These are phyloP conservation scores for Camellia sinensis DNA, from an alignment of 148 eudicot genomes.

Conservation along the genomic window DNA sequence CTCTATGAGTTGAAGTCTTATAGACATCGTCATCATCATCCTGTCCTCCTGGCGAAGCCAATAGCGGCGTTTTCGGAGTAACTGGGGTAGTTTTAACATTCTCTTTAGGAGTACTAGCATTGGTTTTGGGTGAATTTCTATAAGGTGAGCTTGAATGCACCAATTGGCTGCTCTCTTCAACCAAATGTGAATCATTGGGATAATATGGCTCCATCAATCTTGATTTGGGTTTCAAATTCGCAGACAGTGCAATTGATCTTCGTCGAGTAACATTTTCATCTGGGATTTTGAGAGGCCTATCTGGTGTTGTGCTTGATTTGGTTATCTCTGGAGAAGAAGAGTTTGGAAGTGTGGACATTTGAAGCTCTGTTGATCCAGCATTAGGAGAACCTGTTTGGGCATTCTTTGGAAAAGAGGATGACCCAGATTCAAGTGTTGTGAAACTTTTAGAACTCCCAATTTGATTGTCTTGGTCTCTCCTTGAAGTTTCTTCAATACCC, in stretches of 20 bases:
- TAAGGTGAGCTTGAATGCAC: conserved; percentile 28
- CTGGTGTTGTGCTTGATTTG: conserved; percentile 31
- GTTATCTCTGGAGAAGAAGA: conserved; percentile 23
- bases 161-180: conserved; percentile 24
- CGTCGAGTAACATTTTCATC: conserved; percentile 30
- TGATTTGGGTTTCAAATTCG: conserved; percentile 59
- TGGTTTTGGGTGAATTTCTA: conserved; percentile 26
- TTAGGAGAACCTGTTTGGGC: neutral
- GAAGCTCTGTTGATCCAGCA: too few relatives aligned
- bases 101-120: conserved; percentile 18
- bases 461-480: neutral
- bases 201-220: conserved; percentile 60
- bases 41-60: conserved; percentile 44
- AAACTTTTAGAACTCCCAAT: neutral
- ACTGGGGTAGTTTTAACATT: conserved; percentile 29
- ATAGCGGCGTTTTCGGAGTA: conserved; percentile 53
- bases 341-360: too few relatives aligned
- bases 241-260: conserved; percentile 32
- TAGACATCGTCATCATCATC: conserved; percentile 66
- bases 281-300: conserved; percentile 30
- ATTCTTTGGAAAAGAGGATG: conserved; percentile 10
- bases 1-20: conserved; percentile 25
- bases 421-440: conserved; percentile 5
- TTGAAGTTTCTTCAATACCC: conserved; percentile 25
- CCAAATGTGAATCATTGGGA: conserved; percentile 31